phyloP scores from a whole-genome alignment of 2,329 filamentous ascomycete species.

The Trichoderma aggressivum region DNA sequence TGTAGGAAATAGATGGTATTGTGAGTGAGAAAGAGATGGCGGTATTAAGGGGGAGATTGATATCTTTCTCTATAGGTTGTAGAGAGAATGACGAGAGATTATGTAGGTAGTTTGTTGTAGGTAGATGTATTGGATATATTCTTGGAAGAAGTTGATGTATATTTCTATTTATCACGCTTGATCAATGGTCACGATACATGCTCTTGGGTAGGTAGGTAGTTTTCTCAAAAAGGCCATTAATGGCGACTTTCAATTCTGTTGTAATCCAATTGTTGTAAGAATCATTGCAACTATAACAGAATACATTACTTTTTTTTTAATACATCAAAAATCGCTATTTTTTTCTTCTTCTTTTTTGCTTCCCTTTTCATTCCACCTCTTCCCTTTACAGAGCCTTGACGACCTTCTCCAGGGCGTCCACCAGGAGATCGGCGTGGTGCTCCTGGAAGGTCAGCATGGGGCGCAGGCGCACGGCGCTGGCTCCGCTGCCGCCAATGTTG shows the following conservation, averaged over 20 bases:
- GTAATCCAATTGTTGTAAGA: background rate
- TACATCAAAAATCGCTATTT: background rate
- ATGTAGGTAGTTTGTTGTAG: background rate
- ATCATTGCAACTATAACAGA: background rate
- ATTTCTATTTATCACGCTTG: background rate
- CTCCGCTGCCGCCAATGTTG: slow-evolving; percentile 83
- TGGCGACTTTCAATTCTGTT: background rate
- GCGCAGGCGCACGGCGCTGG: slow-evolving; percentile 70
- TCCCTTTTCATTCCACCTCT: background rate
- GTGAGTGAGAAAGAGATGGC: background rate
- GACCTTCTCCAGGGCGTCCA: slow-evolving; percentile 75
- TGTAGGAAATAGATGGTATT: background rate
- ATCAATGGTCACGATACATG: background rate
- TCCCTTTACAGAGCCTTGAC: slow-evolving; percentile 43
- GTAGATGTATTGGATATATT: background rate
- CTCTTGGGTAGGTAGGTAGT: background rate
- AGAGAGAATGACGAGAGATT: background rate
- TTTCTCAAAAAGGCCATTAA: background rate
- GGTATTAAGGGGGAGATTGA: background rate
- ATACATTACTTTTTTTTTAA: background rate
- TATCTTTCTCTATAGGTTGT: background rate
- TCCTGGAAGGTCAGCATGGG: slow-evolving; percentile 94
- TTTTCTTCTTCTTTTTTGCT: background rate
- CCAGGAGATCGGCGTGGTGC: slow-evolving; percentile 81
- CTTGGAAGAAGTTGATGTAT: background rate